Conservation (phyloP, 2,329 filamentous ascomycete genomes). For the Penicillium fuscoglaucum region DNA sequence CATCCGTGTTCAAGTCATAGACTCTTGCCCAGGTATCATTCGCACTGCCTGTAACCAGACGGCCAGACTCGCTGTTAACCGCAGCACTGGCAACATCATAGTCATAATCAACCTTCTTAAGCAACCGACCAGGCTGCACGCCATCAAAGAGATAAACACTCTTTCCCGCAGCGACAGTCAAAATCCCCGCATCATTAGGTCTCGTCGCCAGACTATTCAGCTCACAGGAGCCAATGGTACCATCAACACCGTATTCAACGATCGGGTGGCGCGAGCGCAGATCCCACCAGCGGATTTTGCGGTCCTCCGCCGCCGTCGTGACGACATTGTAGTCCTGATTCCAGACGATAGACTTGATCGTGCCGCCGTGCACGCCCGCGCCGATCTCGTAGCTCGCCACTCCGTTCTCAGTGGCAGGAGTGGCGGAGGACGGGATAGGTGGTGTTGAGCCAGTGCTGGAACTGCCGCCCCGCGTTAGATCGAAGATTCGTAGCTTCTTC, state of each 20-base stretch:
- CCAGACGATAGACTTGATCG: slow-evolving; percentile 97
- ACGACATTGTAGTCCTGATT: slow-evolving; percentile 82
- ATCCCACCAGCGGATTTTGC: slow-evolving; percentile 93
- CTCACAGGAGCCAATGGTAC: slow-evolving; percentile 88
- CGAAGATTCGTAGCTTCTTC: slow-evolving; percentile 94
- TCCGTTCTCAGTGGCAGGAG: slow-evolving; percentile 38
- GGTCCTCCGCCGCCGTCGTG: slow-evolving; percentile 87
- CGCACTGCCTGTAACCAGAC: slow-evolving; percentile 85
- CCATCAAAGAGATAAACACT: slow-evolving; percentile 91
- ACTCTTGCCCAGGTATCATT: slow-evolving; percentile 96
- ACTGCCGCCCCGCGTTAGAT: slow-evolving; percentile 61
- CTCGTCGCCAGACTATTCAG: slow-evolving; percentile 68
- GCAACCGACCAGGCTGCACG: slow-evolving; percentile 61
- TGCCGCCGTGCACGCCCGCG: slow-evolving; percentile 75
- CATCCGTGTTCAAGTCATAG: slow-evolving; percentile 81
- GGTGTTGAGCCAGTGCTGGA: slow-evolving; percentile 43
- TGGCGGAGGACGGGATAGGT: slow-evolving; percentile 35
- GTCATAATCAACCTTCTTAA: slow-evolving; percentile 77
- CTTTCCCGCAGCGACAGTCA: slow-evolving; percentile 93
- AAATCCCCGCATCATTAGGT: slow-evolving; percentile 65
- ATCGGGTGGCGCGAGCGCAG: slow-evolving; percentile 73
- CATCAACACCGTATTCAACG: slow-evolving; percentile 75
- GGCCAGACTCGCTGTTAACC: slow-evolving; percentile 75
- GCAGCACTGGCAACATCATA: slow-evolving; percentile 91
- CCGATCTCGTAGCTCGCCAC: slow-evolving; percentile 83